Evolutionary conservation across 495 filamentous ascomycete species (phyloP), one percentile per base, ranked within the genome.

Genomic region (Talaromyces wortmannii): DNA sequence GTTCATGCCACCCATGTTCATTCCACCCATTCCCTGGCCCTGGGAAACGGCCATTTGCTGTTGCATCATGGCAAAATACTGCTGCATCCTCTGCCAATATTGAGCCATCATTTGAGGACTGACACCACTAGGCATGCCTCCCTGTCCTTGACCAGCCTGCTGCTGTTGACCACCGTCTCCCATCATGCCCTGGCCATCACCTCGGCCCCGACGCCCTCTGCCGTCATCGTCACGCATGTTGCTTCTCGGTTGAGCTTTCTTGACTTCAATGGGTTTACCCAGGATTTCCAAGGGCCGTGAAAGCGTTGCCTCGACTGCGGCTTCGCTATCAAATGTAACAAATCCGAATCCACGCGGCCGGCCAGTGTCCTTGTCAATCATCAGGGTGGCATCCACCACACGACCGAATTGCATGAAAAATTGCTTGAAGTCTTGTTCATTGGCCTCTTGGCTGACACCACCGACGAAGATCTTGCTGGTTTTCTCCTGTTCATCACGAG

Each of bases 311-410:
- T 98, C 94, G 30, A 98, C 94, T 46, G 95, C 95, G 16, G 88
- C 87, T 62, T 97, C 94, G 61, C 87, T 92, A 68, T 98, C 94
- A 59, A 98, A 98, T 0, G 94, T 98, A 42, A 98, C 94, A 63
- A 98, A 98, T n/a, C 94, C 94, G 63, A 98, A 98, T 8, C 94
- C 94, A 57, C 94, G 85, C 4, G 94, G 94, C 18, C 94, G 85
- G 32, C 92, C 92, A 7, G 94, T 97, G 64, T 98, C 94, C 71
- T 98, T 98, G 70, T 98, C 94, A 81, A 98, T 98, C 94, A 98
- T 98, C 16, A 98, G 81, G 1, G 94, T 98, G 10, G 94, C 94
- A 69, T 98, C 94, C 45, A 98, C 84, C 31, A 98, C 94, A 53
- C 94, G 84, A 43, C 94, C 94, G 63, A 96, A 98, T 66, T 95